A percentile compares a stretch with the other conserved stretches of the same genome.
Evolutionary conservation across 2,329 filamentous ascomycete genomes (phyloP).

Genomic region (Aspergillus sp.): DNA sequence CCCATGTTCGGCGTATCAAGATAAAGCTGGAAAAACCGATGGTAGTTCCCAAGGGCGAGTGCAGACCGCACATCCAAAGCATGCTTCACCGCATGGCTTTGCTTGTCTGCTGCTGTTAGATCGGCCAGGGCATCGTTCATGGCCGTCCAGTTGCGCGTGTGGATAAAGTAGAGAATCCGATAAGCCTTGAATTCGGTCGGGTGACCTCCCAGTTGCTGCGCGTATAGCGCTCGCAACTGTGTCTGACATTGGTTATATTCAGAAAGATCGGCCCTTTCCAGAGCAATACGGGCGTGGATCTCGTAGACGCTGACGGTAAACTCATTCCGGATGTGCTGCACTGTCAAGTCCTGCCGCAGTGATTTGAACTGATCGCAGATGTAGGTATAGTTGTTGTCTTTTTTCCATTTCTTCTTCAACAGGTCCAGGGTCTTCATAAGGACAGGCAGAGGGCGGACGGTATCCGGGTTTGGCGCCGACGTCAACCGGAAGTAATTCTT

Average conservation of each 20-base stretch:
- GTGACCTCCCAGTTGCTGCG: slow-evolving; percentile 83
- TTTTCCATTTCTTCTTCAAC: slow-evolving; percentile 92
- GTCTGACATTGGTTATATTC: slow-evolving; percentile 99
- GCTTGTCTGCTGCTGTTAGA: slow-evolving; percentile 97
- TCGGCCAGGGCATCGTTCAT: slow-evolving; percentile 98
- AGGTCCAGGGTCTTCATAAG: slow-evolving; percentile 84
- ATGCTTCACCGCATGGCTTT: slow-evolving; percentile 82
- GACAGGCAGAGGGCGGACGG: slow-evolving; percentile 81
- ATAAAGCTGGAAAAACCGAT: slow-evolving; percentile 97
- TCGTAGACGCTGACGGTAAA: slow-evolving; percentile 98
- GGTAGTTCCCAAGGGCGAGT: slow-evolving; percentile 91
- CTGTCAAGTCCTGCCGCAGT: slow-evolving; percentile 94
- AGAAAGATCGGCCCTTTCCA: slow-evolving; percentile 99
- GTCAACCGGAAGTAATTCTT: slow-evolving; percentile 96
- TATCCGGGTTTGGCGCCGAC: slow-evolving; percentile 82
- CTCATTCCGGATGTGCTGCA: slow-evolving; percentile 94
- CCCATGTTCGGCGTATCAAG: slow-evolving; percentile 95
- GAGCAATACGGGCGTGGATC: slow-evolving; percentile 93
- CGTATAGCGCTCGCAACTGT: slow-evolving; percentile 90
- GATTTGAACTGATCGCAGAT: slow-evolving; percentile 99
- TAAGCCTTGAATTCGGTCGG: slow-evolving; percentile 97
- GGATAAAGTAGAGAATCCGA: slow-evolving; percentile 99
- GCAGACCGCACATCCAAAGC: slow-evolving; percentile 89
- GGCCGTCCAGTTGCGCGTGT: slow-evolving; percentile 96
- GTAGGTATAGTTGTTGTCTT: slow-evolving; percentile 92